A percentile compares a stretch with the other conserved stretches of the same genome.
Conservation (phyloP, 805 yeast species). For the Barnettozyma californica region DNA sequence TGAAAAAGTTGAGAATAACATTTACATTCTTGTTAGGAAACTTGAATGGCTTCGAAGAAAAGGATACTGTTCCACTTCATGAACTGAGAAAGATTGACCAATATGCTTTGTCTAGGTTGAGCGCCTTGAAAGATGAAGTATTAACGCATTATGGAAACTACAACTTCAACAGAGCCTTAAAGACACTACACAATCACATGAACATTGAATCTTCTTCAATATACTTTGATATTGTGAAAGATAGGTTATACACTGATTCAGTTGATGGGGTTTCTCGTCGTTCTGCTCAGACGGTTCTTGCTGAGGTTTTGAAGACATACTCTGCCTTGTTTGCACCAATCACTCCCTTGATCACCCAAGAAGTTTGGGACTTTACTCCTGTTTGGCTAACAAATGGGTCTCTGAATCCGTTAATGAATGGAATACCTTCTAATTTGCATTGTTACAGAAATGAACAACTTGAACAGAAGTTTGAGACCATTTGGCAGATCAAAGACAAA, state of each 20-base stretch:
- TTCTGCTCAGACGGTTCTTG: constrained; percentile 60
- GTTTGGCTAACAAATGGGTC: constrained; percentile 18
- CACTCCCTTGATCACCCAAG: constrained; percentile 80
- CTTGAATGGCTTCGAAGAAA: constrained; percentile 38
- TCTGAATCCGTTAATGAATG: constrained; percentile 17
- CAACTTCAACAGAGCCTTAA: constrained; percentile 67
- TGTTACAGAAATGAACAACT: constrained; percentile 30
- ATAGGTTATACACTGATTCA: constrained; percentile 71
- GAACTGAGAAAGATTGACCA: constrained; percentile 49
- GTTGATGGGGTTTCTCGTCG: constrained; percentile 43
- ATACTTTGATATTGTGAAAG: constrained; percentile 85
- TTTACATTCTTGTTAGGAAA: constrained; percentile 81
- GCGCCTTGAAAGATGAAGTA: constrained; percentile 38
- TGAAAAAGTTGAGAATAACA: constrained; percentile 79
- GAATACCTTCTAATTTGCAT: constrained; percentile 11
- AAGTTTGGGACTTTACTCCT: constrained; percentile 67
- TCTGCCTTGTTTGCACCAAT: constrained; percentile 73
- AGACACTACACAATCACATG: constrained; percentile 63
- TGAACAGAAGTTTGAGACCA: constrained; percentile 36
- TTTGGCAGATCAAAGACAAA: constrained; percentile 44
- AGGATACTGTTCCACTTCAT: constrained; percentile 33
- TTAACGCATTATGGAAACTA: constrained; percentile 44
- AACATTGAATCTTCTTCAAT: constrained; percentile 72
- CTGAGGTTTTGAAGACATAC: constrained; percentile 53
- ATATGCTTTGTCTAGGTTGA: constrained; percentile 52